These are phyloP conservation scores for Andrographis paniculata DNA, from an alignment of 305 asterid species.

Conservation along the genomic window DNA sequence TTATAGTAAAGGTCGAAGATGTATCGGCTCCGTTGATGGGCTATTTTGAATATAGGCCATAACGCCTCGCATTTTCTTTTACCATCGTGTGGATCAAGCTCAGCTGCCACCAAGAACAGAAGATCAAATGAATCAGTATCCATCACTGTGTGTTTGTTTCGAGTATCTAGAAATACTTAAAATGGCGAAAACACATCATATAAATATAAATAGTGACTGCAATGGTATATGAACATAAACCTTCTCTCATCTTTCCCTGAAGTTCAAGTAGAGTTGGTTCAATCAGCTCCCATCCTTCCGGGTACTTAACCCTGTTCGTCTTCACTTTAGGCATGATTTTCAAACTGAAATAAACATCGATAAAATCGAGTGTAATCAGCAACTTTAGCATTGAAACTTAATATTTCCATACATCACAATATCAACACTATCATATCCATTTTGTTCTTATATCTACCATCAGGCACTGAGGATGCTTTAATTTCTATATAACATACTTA, in stretches of 20 bases:
- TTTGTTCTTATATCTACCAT: no score
- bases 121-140: conserved; percentile 1
- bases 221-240: conserved; percentile 18
- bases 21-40: conserved; percentile 82
- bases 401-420: no score
- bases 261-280: conserved; percentile 69
- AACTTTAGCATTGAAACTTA: no score
- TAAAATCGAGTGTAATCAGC: no score
- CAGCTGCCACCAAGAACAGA: conserved; percentile 34
- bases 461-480: no score
- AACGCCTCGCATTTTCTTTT: conserved; percentile 67
- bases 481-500: no score
- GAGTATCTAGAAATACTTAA: no score
- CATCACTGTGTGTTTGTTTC: not conserved
- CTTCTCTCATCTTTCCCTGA: conserved; percentile 78
- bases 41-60: conserved; percentile 86
- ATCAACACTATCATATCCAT: no score
- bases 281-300: conserved; percentile 77
- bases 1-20: conserved; percentile 56
- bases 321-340: conserved; percentile 54
- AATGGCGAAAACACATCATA: no score
- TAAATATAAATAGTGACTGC: no score
- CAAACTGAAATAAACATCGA: no score
- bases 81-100: conserved; percentile 70
- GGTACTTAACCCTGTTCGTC: conserved; percentile 54